These are phyloP conservation scores for Artomyces pyxidatus DNA, from an alignment of 768 basidiomycete genomes.

Conservation along the genomic window DNA sequence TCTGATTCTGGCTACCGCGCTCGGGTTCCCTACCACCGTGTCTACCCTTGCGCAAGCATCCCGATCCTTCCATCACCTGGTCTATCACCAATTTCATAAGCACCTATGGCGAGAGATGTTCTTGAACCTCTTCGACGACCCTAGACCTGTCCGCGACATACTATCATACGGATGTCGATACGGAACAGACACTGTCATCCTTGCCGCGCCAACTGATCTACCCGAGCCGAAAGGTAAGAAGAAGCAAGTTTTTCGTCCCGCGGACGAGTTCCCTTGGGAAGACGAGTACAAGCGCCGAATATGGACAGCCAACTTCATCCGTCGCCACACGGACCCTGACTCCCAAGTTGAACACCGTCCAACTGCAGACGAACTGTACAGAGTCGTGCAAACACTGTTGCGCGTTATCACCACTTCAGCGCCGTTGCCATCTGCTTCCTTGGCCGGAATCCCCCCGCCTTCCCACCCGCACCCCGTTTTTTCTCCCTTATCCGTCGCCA, in stretches of 20 bases:
- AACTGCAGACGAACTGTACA: slow-evolving; percentile 11
- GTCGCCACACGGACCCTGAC: slow-evolving; percentile 4
- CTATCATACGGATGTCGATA: neutral
- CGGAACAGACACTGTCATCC: neutral
- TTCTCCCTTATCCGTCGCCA: slow-evolving; percentile 26
- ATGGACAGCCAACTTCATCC: slow-evolving; percentile 20
- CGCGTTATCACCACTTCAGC: slow-evolving; percentile 26
- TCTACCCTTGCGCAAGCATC: slow-evolving; percentile 29
- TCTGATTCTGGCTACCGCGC: slow-evolving; percentile 19
- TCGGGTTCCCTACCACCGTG: slow-evolving; percentile 21
- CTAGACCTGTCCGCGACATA: slow-evolving; percentile 6
- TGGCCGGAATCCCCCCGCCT: slow-evolving; percentile 9
- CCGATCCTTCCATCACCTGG: slow-evolving; percentile 19
- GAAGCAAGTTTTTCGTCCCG: neutral
- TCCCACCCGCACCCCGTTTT: slow-evolving; percentile 18
- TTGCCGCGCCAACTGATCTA: neutral
- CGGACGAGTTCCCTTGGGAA: slow-evolving; percentile 17
- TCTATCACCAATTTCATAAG: slow-evolving; percentile 24
- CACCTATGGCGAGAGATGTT: slow-evolving; percentile 34
- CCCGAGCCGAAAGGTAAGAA: neutral
- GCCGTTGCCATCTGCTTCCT: slow-evolving; percentile 21
- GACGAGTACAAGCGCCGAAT: slow-evolving; percentile 19
- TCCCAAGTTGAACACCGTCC: neutral
- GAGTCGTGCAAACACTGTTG: slow-evolving; percentile 25
- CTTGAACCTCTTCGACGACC: slow-evolving; percentile 30